Evolutionary conservation across 345 rosid genomes (phyloP), one percentile per base, ranked within the genome.

Genomic region (Melastoma malabathricum): DNA sequence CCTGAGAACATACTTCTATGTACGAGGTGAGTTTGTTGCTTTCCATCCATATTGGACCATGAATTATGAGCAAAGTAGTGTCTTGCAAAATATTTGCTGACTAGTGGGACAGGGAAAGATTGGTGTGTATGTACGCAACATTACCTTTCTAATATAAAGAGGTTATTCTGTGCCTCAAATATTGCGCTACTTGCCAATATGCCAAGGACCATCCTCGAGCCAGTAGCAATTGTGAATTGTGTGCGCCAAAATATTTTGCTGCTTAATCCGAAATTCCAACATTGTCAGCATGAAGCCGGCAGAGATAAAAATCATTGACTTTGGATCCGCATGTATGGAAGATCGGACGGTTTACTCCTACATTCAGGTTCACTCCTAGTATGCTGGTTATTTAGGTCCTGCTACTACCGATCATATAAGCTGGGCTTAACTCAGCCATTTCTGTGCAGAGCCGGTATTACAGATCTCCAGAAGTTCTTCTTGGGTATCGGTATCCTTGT

Each of bases 311-410:
- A 83, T 93, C 68, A 93, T 93, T 44, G 99, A 93, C 79, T 93
- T 93, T 63, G 99, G 97, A 71, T 88, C 99, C 47, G 99, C 97
- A 54, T 88, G 99, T 82, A 83, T 71, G 86, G 99, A 93, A 74
- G 90, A 85, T 64, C 96, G 82, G 53, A 93, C 99, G 64, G 94
- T 93, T 46, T 93, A 93, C 72, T 88, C 99, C 47, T 93, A 93
- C 66, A 88, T 93, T 64, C 99, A 93, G 97, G 99, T 93, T 67
- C 58, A 43, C 54, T 49, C 62, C 44, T 48, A 43, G 39, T 44
- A 48, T 51, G 55, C 50, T 16, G 10, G 1, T 39, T 16, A 18
- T 18, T 18, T 16, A 14, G 41, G 56, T 10, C 47, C 18, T 55
- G 61, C 65, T 47, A 45, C 46, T 51, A 48, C 47, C 55, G 23